Evolutionary conservation across 2,329 filamentous ascomycete species (phyloP), one percentile per base, ranked within the genome.

Genomic region (Claviceps sp.): DNA sequence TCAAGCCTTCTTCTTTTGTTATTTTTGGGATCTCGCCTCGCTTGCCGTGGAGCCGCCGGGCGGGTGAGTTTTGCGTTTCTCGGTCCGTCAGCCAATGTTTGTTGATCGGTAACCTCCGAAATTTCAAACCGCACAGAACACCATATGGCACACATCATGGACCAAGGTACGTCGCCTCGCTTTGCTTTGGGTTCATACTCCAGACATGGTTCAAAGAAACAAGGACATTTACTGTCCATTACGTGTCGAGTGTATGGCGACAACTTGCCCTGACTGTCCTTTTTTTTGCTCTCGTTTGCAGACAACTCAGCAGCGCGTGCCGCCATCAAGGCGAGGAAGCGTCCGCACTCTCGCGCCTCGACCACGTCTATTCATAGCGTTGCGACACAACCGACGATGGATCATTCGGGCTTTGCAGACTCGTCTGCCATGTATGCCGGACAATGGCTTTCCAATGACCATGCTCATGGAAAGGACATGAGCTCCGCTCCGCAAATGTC

Each of bases 361-460:
- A 80, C 77, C 30, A 72, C 76, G 22, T 80, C 77, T 13, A 71
- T 78, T 50, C 76, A 78, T 59, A 79, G 77, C 64, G 68, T 68
- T 56, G 67, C 70, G 40, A 75, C 75, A 2, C 76, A 78, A 59
- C 69, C 72, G 20, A 74, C 67, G 54, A 66, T 77, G 55, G 77
- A 80, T 38, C 73, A 73, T 50, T 64, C 66, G 20, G 62, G 59
- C 52, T 74, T 75, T 55, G 60, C 65, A 46, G 71, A 75, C 55
- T 57, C 68, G 30, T 62, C 68, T 46, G 68, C 70, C 48, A 66
- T 73, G 56, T 79, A 76, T 57, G 61, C 65, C 20, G 66, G 71
- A 36, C 73, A 75, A 65, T 81, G 77, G 77, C 64, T 73, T 49
- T 55, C 67, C 49, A 72, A 68, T 56, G 70, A 70, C 48, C 71